Base-by-base conservation (phyloP, 2,329 filamentous ascomycete genomes). In the Colletotrichum chlorophyti region DNA sequence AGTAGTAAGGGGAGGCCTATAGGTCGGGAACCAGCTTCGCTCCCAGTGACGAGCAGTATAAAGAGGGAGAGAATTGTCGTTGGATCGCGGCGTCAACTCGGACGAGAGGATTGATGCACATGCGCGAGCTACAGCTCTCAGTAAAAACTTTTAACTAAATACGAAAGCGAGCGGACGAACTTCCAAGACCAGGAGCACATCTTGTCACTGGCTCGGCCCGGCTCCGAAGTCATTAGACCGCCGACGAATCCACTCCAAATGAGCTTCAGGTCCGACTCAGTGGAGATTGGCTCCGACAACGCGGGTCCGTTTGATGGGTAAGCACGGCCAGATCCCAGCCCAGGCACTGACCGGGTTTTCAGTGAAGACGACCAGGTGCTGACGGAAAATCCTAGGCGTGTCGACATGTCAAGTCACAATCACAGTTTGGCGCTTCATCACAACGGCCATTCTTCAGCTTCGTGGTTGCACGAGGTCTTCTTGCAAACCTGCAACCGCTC, bases 351-450 rank as follows among this genome's bases (percentile, higher is more conserved):
- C n/a, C n/a, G n/a, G n/a, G n/a, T n/a, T n/a, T n/a, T n/a, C n/a
- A 24, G 8, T 29, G 14, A 8, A 23, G 32, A 29, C 14, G 3
- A 4, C n/a, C n/a, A n/a, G 27, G 11, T 42, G 38, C 59, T 55
- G 19, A 60, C 15, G 23, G 11, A n/a, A 10, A 5, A 19, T 21
- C n/a, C 15, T 19, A 53, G 53, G 21, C 41, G 27, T 11, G 1
- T 27, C 14, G 67, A 68, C 31, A 53, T 27, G 23, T 66, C 66
- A 12, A 64, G 65, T 17, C 66, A 66, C 35, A 54, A 64, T 45
- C 66, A 67, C 46, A 46, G 58, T 15, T 32, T 68, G 7, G 55
- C 49, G 23, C 35, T 12, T 14, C 47, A 31, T 9, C 23, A 24
- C 24, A 34, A 48, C 29, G 45, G 14, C n/a, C 31, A 11, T 19